Base-by-base conservation (phyloP, 371 early-diverging fungal genomes). In the Lichtheimia corymbifera region DNA sequence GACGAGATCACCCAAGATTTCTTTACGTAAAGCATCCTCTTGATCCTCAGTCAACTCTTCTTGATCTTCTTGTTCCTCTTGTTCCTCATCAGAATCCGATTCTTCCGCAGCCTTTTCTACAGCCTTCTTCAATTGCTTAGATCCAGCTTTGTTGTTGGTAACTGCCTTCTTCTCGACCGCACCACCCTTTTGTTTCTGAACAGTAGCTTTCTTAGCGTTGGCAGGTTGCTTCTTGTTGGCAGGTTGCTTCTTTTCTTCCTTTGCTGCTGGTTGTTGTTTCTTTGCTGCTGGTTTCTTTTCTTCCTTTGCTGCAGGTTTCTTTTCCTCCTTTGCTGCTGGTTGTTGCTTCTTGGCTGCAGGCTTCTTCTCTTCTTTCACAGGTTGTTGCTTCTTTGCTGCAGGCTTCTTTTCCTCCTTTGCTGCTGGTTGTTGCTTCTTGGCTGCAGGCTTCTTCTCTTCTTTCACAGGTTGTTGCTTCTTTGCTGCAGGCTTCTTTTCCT, bases 1-100 rank as follows among this genome's bases (percentile, higher is more conserved):
- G 43, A 66, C 77, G 28, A 82, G 28, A 25, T 59, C 83, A 60
- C 80, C 82, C 61, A 83, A 64, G 55, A 86, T 76, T 17, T 79
- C 68, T 50, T 74, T 72, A 53, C 82, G 75, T 27, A 79, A 61
- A 27, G 72, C 70, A 41, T 68, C 68, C 52, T 75, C 71, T 45
- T 72, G 70, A 63, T 78, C 83, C 66, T 83, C 78, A 51, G 68
- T 63, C 63, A 74, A 40, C n/a, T 40, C 15, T 44, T 76, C 70
- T n/a, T 68, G 73, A 0, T 71, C 73, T 2, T 72, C 76, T 11
- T 61, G 65, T 13, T 68, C 61, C n/a, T 71, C 66, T 17, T 66
- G 56, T 2, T 67, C 72, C 13, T 24, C n/a, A 3, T 20, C 35
- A 24, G 44, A 30, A 25, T 14, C 27, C 18, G 50, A 22, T 20